These are phyloP conservation scores for Ophiostoma himal-ulmi DNA, from an alignment of 2,329 filamentous ascomycete species.

Conservation along the genomic window DNA sequence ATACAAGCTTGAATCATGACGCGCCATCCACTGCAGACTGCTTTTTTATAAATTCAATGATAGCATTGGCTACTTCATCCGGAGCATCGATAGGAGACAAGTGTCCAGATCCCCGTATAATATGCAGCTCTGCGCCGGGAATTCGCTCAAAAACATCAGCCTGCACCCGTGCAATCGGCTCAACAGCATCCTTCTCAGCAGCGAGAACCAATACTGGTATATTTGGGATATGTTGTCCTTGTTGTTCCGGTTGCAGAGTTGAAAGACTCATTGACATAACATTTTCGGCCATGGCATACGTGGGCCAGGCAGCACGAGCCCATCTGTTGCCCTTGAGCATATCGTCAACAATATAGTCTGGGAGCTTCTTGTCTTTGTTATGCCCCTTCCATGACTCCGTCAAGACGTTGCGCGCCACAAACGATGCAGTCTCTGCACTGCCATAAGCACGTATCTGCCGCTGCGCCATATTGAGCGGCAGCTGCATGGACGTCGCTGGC, in stretches of 20 bases:
- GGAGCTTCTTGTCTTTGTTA: neutral
- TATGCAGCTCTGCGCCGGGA: neutral
- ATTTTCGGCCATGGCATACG: neutral
- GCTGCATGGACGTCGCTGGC: too few relatives aligned
- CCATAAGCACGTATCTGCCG: neutral
- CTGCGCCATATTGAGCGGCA: neutral
- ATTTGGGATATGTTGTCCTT: neutral
- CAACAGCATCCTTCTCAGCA: neutral
- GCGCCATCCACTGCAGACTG: neutral
- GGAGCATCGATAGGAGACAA: conserved; percentile 1
- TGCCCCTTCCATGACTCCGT: neutral
- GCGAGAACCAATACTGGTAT: neutral
- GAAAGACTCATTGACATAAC: neutral
- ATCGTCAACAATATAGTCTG: neutral
- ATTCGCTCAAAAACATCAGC: neutral
- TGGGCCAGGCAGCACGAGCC: neutral
- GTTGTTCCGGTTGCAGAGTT: neutral
- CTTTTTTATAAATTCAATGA: neutral
- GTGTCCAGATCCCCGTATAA: neutral
- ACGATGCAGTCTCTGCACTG: neutral
- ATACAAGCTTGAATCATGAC: too few relatives aligned
- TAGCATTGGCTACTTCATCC: neutral
- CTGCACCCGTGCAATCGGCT: neutral
- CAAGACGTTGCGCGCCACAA: neutral
- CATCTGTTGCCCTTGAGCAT: neutral